Evolutionary conservation across 371 early-diverging fungal genomes (phyloP).

Genomic region (Apophysomyces trapeziformis): DNA sequence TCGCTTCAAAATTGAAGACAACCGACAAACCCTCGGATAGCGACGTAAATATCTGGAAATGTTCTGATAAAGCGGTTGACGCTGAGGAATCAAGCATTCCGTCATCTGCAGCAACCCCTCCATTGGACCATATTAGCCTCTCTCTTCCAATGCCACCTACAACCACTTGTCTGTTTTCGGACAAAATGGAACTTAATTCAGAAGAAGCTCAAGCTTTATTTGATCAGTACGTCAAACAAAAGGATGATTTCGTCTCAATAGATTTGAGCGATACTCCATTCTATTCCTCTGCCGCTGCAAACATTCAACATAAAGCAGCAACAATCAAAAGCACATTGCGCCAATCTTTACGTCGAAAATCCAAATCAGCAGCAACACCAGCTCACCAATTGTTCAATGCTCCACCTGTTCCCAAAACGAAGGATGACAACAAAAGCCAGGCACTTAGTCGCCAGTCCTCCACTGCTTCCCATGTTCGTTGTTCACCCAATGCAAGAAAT

Average conservation of each 20-base stretch:
- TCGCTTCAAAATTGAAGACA: neutral
- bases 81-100: neutral
- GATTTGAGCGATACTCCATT: constrained; percentile 17
- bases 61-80: neutral
- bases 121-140: neutral
- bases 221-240: constrained; percentile 27
- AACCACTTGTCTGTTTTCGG: constrained; percentile 40
- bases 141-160: constrained; percentile 34
- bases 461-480: neutral
- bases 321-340: constrained; percentile 32
- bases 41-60: neutral
- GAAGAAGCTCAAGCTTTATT: constrained; percentile 36
- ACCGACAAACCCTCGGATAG: neutral
- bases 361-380: constrained; percentile 16
- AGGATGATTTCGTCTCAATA: constrained; percentile 21
- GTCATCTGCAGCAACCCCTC: neutral
- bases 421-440: neutral
- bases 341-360: constrained; percentile 39
- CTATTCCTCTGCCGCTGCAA: constrained; percentile 15
- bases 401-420: constrained; percentile 12
- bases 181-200: constrained; percentile 48
- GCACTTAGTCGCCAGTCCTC: constrained; percentile 1
- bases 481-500: constrained; percentile 17
- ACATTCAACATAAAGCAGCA: constrained; percentile 31
- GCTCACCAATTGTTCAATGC: constrained; percentile 18